Base-by-base conservation (phyloP, 2,329 filamentous ascomycete genomes). In the Trichoderma guizhouense region DNA sequence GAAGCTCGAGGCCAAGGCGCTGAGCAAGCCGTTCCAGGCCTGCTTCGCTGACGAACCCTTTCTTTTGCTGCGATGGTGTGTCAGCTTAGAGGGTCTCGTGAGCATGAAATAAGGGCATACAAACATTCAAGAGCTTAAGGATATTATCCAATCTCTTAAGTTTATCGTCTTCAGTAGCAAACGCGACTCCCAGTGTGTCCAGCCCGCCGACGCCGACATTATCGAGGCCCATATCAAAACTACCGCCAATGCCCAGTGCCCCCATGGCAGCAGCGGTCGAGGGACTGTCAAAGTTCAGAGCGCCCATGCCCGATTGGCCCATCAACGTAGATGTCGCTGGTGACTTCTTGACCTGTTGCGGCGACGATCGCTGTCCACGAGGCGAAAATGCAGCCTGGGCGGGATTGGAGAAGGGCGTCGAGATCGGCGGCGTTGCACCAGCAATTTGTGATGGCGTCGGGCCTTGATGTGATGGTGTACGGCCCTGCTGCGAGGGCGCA, bases 1-100 rank as follows among this genome's bases (percentile, higher is more conserved):
- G 81, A 71, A 85, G 86, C 73, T 91, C 90, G 51, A 92, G 83
- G n/a, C 91, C 92, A 69, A 91, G 85, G 69, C 89, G 86, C 76
- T 88, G 87, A 9, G 90, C 91, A 34, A 95, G 82, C 69, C 92
- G 86, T 79, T 92, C 90, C n/a, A 96, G 84, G 3, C 92, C 92
- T 34, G 92, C 89, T 77, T 93, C 91, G 75, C 92, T 93, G 47
- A 95, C 89, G 53, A 90, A 83, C 5, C 91, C 91, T 74, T 88
- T 88, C 75, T 81, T 83, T 71, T 84, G 81, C 79, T 82, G 36
- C 9, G 26, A 43, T 7, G 28, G 3, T 1, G 28, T 58, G 61
- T 76, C 67, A 74, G 75, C 18, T 32, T 69, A 18, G 8, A 15
- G n/a, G 5, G 11, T 26, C 3, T 57, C 15, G 0, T n/a, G 36